Percentiles rank a stretch among this genome's conserved stretches.
phyloP scores from a whole-genome alignment of 225 moss, liverwort and hornwort genomes.

The Thuidium tamariscinum region DNA sequence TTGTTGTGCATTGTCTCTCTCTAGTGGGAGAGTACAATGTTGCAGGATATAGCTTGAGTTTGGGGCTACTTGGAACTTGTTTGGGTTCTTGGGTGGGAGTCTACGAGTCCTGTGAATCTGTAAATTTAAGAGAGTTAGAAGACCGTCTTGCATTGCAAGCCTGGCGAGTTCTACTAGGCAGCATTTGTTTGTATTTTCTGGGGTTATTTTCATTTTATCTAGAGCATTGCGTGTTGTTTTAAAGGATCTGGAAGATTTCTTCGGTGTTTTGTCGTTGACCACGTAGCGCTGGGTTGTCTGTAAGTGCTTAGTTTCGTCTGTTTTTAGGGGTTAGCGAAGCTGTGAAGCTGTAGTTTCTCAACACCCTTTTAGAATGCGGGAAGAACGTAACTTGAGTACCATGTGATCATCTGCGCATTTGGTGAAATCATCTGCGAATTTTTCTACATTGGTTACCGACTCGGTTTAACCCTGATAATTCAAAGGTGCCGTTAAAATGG shows the following conservation, averaged over 20 bases:
- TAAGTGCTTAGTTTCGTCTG: neutral
- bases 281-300: neutral
- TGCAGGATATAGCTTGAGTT: neutral
- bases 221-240: neutral
- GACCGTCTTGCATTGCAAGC: neutral
- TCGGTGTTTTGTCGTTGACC: neutral
- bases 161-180: neutral
- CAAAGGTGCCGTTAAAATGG: neutral
- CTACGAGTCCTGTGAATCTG: neutral
- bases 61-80: neutral
- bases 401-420: neutral
- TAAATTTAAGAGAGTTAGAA: neutral
- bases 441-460: neutral
- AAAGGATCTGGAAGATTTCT: neutral
- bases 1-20: neutral
- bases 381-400: neutral
- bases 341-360: neutral
- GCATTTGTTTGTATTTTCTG: neutral
- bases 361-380: neutral
- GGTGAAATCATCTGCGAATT: neutral
- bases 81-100: neutral
- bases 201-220: neutral
- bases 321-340: neutral
- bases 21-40: neutral
- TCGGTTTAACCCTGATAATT: neutral